A percentile compares a stretch with the other conserved stretches of the same genome.
phyloP scores from a whole-genome alignment of 768 basidiomycete species.

The Leccinum variicolor region DNA sequence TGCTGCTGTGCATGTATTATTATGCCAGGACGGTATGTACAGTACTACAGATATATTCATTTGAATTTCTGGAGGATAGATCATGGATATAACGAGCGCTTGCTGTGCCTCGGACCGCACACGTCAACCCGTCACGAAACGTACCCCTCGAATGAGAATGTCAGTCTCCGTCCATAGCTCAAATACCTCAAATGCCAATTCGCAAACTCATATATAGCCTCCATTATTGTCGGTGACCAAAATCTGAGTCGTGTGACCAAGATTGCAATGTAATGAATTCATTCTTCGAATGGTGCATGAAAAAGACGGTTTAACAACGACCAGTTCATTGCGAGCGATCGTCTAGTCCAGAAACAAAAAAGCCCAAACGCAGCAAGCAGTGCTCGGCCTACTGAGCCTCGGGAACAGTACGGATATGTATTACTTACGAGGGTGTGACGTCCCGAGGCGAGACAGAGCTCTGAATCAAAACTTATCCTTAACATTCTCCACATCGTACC shows the following conservation, averaged over 20 bases:
- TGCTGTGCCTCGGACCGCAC: background rate
- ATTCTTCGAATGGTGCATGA: background rate
- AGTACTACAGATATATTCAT: background rate
- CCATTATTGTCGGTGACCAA: constrained; percentile 1
- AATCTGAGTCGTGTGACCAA: constrained; percentile 8
- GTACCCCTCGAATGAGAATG: background rate
- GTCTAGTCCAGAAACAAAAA: background rate
- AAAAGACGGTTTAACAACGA: background rate
- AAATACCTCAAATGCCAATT: background rate
- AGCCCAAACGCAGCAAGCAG: background rate
- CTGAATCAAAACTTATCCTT: background rate
- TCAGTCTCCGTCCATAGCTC: background rate
- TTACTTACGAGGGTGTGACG: background rate
- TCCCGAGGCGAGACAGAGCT: background rate
- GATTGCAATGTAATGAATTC: background rate
- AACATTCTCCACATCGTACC: background rate
- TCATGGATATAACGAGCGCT: background rate
- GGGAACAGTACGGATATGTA: background rate
- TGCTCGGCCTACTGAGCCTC: background rate
- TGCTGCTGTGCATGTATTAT: background rate
- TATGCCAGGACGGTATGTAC: background rate
- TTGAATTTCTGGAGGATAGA: background rate
- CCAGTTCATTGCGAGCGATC: background rate
- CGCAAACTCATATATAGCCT: background rate
- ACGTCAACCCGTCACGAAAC: background rate